Evolutionary conservation across 2,329 filamentous ascomycete species (phyloP).

Genomic region (Uncinocarpus reesii): DNA sequence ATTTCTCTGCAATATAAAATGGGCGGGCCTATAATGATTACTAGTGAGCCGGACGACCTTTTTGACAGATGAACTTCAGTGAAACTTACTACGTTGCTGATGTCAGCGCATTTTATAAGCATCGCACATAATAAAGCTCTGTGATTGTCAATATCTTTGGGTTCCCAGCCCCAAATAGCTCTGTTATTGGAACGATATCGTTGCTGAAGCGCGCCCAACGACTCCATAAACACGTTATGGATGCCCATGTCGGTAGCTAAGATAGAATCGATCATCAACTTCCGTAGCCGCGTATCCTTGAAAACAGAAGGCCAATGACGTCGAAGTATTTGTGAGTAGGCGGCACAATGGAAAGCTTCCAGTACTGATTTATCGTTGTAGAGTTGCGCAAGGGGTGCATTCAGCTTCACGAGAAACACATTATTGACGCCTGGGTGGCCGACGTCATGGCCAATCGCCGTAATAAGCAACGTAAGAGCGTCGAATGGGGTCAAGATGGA

Average conservation of each 20-base stretch:
- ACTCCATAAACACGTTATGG: slow-evolving; percentile 94
- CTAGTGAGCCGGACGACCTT: slow-evolving; percentile 19
- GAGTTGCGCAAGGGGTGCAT: slow-evolving; percentile 82
- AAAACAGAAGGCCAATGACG: slow-evolving; percentile 83
- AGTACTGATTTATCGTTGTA: slow-evolving; percentile 96
- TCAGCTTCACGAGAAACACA: slow-evolving; percentile 82
- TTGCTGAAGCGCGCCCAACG: slow-evolving; percentile 67
- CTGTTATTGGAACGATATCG: slow-evolving; percentile 59
- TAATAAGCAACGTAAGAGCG: slow-evolving; percentile 76
- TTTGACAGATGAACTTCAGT: not conserved
- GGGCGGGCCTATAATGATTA: slow-evolving; percentile 53
- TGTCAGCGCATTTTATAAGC: slow-evolving; percentile 95
- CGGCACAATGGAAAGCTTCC: slow-evolving; percentile 94
- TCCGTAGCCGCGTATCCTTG: slow-evolving; percentile 66
- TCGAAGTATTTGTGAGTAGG: slow-evolving; percentile 89
- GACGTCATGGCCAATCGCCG: slow-evolving; percentile 96
- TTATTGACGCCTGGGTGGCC: slow-evolving; percentile 98
- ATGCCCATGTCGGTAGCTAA: slow-evolving; percentile 94
- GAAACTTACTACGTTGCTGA: slow-evolving; percentile 79
- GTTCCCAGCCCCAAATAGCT: slow-evolving; percentile 61
- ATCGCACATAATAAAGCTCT: slow-evolving; percentile 76
- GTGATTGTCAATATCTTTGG: slow-evolving; percentile 63
- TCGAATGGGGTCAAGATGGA: slow-evolving; percentile 74
- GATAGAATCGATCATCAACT: slow-evolving; percentile 94
- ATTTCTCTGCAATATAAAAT: slow-evolving; percentile 70